Conservation (phyloP, 2,329 filamentous ascomycete species). For the Colletotrichum sp. region DNA sequence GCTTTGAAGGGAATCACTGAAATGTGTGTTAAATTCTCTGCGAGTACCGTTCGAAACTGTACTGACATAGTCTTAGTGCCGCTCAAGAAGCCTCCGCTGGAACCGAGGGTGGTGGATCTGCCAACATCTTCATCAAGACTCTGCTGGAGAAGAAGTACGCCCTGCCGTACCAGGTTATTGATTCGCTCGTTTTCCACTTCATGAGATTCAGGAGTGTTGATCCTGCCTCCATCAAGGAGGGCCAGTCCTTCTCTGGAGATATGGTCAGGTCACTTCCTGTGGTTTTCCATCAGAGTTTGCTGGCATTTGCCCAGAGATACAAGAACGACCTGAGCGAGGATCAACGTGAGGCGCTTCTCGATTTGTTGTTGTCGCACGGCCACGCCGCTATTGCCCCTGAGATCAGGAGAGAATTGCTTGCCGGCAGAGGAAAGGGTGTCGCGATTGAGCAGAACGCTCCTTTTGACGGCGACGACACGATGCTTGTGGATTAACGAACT, state of each 20-base stretch:
- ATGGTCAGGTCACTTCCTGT: conserved; percentile 76
- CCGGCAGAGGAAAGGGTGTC: conserved; percentile 84
- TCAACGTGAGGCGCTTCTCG: conserved; percentile 87
- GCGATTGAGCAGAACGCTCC: conserved; percentile 62
- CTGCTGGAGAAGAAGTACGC: conserved; percentile 97
- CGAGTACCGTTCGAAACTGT: background rate
- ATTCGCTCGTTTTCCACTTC: conserved; percentile 96
- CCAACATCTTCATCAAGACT: conserved; percentile 93
- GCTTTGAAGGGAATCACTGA: conserved; percentile 92
- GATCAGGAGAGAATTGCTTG: conserved; percentile 85
- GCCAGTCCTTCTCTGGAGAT: conserved; percentile 50
- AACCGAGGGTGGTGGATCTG: conserved; percentile 86
- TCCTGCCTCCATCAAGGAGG: conserved; percentile 57
- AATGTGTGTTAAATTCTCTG: conserved; percentile 50
- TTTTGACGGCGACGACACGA: conserved; percentile 86
- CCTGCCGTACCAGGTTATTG: conserved; percentile 91
- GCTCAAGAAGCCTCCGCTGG: conserved; percentile 85
- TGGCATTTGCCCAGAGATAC: conserved; percentile 93
- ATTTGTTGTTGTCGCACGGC: conserved; percentile 82
- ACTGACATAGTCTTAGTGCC: conserved; percentile 43
- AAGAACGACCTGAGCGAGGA: conserved; percentile 96
- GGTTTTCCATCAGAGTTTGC: conserved; percentile 92
- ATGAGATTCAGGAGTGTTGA: conserved; percentile 81
- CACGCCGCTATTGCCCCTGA: conserved; percentile 91
- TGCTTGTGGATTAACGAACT: conserved; percentile 68